Evolutionary conservation across 192 early-diverging fungal genomes (phyloP), one percentile per base, ranked within the genome.

Genomic region (Umbelopsis sp.): DNA sequence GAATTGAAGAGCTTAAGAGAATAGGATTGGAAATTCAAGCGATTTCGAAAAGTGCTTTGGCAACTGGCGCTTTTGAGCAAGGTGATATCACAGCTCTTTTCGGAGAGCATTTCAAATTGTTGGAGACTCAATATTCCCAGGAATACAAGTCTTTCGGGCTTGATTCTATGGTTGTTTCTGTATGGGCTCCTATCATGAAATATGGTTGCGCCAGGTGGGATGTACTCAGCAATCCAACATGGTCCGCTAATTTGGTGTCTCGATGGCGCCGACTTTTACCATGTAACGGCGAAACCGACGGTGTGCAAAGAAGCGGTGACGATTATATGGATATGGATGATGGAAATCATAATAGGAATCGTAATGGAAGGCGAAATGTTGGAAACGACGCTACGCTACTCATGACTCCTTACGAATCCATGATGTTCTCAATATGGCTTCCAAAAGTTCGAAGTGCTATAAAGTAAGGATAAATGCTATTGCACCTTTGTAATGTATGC

Each of bases 341-440:
- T 27, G 66, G 68, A 46, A 21, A 25, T 21, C 52, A 27, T 44
- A n/a, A 7, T 1, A 53, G 27, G 44, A 35, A 49, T 48, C 23
- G 67, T 2, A 69, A 37, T 49, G 47, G 47, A 69, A 49, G 47
- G 16, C 45, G 67, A 21, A 22, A 30, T 25, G 30, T 30, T 30
- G 55, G 55, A 13, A 46, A 30, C 10, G 20, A 69, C 25, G 10
- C 25, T 33, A 13, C 44, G 41, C 25, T 69, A 64, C 10, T 70
- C 18, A 92, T 92, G 88, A 94, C 93, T 0, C 86, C 89, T 0
- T 96, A 85, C 74, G 94, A 96, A 71, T 83, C 80, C 33, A 81
- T 96, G 81, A 74, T 96, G 73, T 91, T 89, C 72, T 82, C 84
- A 22, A 68, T 89, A 21, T 94, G 94, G 94, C 79, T 96, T 15